Percentiles rank a stretch among this genome's conserved stretches.
Conservation (phyloP, 768 basidiomycete genomes). For the Suillus bovinus region DNA sequence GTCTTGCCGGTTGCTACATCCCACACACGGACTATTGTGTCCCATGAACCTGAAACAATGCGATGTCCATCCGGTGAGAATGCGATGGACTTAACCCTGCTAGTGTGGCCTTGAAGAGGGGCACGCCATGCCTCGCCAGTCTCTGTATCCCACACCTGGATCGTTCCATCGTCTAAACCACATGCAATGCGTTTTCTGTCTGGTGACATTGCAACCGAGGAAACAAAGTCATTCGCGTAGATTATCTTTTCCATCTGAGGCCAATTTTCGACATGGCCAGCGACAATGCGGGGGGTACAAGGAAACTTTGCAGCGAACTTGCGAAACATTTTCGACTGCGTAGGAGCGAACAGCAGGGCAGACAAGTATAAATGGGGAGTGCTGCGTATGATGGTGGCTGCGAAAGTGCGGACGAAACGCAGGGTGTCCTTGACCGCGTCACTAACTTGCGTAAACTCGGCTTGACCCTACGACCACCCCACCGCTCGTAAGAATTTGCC, state of each 20-base stretch:
- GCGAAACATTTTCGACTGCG: not conserved
- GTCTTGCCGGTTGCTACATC: not conserved
- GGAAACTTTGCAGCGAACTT: not conserved
- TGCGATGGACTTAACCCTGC: rapidly evolving
- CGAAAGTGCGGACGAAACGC: not conserved
- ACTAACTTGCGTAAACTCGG: not conserved
- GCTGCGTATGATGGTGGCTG: not conserved
- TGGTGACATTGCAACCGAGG: too few species aligned
- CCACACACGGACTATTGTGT: not conserved
- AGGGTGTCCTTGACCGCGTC: not conserved
- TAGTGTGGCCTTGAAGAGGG: not conserved
- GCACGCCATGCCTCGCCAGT: too few species aligned
- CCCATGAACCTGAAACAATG: not conserved
- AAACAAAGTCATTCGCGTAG: too few species aligned
- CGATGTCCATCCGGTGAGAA: not conserved
- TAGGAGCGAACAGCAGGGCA: not conserved
- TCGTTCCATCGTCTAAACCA: too few species aligned
- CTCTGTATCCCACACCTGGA: too few species aligned
- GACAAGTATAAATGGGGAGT: not conserved
- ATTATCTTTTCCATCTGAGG: too few species aligned
- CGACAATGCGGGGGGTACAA: not conserved
- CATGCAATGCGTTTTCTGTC: too few species aligned
- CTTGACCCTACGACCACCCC: not conserved
- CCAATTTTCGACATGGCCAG: not conserved
- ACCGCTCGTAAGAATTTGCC: not conserved